Base-by-base conservation (phyloP, 768 basidiomycete genomes). In the Amanita inopinata region DNA sequence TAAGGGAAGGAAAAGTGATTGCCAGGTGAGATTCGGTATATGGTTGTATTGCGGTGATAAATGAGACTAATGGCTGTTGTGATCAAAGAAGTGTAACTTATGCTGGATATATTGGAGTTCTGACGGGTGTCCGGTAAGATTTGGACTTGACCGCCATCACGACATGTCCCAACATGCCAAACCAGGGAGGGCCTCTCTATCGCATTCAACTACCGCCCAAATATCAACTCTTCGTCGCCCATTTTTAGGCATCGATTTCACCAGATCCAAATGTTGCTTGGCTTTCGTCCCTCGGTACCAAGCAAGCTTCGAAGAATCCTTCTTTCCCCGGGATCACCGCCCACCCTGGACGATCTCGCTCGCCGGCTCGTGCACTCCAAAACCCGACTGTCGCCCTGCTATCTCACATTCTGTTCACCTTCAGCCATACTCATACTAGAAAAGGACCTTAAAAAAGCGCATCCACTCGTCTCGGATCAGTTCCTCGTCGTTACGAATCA, bases 401-500 rank as follows among this genome's bases (percentile, higher is more conserved):
- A 63, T 46, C 52, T 67, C 28, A 60, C 60, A 10, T 64, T 67
- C 54, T 64, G 64, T 48, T 54, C 60, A 0, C 59, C 60, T 10
- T 41, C 45, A 3, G 36, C 46, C 4, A 54, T 62, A 18, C 51
- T 64, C 38, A 46, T 63, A 24, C 48, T 64, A n/a, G 63, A 66
- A 45, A 63, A 64, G 33, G 60, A 62, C 40, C 51, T 64, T 6
- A 37, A 48, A 2, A 49, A 55, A 12, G 58, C 59, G 3, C 40
- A 38, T 9, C 25, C 46, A 3, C 50, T 49, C 10, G 49, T 39
- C 0, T 61, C 58, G 2, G 38, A 46, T 37, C 35, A 51, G 4
- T 63, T 61, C 45, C 52, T 64, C 19, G 56, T 57, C 3, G 61
- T 64, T 5, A 63, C 65, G 0, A 65, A 67, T 47, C 63, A 65